phyloP scores from a whole-genome alignment of 2,329 filamentous ascomycete species.

The Neofusicoccum sp. region DNA sequence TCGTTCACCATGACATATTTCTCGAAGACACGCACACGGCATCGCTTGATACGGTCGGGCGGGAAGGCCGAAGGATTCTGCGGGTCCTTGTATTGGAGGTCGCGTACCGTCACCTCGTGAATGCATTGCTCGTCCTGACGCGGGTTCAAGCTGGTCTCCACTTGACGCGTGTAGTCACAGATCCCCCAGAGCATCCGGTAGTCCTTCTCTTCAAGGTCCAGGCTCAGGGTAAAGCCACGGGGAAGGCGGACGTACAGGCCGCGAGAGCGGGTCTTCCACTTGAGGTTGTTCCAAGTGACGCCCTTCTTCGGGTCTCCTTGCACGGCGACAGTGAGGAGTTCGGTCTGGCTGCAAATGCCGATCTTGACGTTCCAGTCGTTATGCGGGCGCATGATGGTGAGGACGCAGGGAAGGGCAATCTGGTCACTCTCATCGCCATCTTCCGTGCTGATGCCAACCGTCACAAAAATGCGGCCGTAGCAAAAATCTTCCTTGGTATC shows the following conservation, averaged over 20 bases:
- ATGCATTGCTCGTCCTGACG: conserved; percentile 67
- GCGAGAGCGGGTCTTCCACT: conserved; percentile 69
- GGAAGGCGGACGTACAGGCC: conserved; percentile 69
- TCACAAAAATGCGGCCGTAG: conserved; percentile 74
- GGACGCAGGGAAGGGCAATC: conserved; percentile 68
- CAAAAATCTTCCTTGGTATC: conserved; percentile 73
- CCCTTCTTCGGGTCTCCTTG: conserved; percentile 66
- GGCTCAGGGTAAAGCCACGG: conserved; percentile 69
- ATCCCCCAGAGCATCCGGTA: conserved; percentile 78
- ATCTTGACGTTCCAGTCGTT: conserved; percentile 69
- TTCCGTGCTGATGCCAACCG: conserved; percentile 71
- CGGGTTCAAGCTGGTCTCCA: conserved; percentile 68
- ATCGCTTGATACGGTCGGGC: conserved; percentile 67
- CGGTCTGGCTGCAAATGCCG: conserved; percentile 75
- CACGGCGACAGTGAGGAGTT: conserved; percentile 71
- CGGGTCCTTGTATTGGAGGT: conserved; percentile 79
- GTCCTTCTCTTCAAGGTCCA: conserved; percentile 73
- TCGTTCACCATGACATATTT: conserved; percentile 65
- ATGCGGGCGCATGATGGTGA: conserved; percentile 71
- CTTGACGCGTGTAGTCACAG: conserved; percentile 77
- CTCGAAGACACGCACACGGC: conserved; percentile 75
- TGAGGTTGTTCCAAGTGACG: conserved; percentile 76
- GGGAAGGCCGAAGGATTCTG: conserved; percentile 72
- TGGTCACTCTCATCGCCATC: conserved; percentile 64
- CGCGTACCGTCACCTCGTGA: conserved; percentile 67